phyloP scores from a whole-genome alignment of 139 green algal species.

The Chlamydomonas schloesseri region DNA sequence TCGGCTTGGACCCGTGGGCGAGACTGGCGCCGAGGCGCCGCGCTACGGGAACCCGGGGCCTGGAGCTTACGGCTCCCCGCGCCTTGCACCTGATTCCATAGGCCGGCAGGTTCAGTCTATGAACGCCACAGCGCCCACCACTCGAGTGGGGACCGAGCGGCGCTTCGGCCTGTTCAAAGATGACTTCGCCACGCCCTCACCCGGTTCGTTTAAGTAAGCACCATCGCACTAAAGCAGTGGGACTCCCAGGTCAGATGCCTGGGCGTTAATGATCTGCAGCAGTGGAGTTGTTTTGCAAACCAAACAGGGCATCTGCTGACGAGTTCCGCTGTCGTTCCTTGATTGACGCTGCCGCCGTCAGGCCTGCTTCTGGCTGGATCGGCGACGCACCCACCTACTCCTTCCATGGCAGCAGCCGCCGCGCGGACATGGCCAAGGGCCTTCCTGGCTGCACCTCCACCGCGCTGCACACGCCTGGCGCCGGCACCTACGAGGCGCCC shows the following conservation, averaged over 20 bases:
- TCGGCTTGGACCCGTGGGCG: neutral
- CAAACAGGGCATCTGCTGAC: no score
- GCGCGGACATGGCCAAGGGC: slow-evolving; percentile 52
- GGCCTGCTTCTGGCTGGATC: slow-evolving; percentile 48
- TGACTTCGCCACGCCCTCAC: slow-evolving; percentile 38
- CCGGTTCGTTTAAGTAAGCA: slow-evolving; percentile 29
- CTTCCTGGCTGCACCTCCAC: slow-evolving; percentile 45
- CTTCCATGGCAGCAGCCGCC: slow-evolving; percentile 53
- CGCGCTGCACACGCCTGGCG: slow-evolving; percentile 48
- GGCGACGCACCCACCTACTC: slow-evolving; percentile 53
- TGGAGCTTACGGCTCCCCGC: slow-evolving; percentile 2
- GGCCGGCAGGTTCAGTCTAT: slow-evolving; percentile 38
- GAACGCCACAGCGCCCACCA: slow-evolving; percentile 35
- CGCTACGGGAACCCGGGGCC: slow-evolving; percentile 43
- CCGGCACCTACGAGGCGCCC: slow-evolving; percentile 54
- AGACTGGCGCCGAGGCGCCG: neutral
- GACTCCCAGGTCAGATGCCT: no score
- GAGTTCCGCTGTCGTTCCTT: no score
- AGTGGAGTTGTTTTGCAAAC: no score
- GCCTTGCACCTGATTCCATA: neutral
- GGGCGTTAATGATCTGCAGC: no score
- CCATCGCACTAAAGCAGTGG: no score
- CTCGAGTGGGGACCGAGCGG: slow-evolving; percentile 31
- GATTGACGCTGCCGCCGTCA: neutral
- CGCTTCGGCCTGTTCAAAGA: slow-evolving; percentile 47